Percentiles rank a stretch among this genome's conserved stretches.
These are phyloP conservation scores for Cutaneotrichosporon arboriforme DNA, from an alignment of 1,284 basidiomycete genomes.

Conservation along the genomic window DNA sequence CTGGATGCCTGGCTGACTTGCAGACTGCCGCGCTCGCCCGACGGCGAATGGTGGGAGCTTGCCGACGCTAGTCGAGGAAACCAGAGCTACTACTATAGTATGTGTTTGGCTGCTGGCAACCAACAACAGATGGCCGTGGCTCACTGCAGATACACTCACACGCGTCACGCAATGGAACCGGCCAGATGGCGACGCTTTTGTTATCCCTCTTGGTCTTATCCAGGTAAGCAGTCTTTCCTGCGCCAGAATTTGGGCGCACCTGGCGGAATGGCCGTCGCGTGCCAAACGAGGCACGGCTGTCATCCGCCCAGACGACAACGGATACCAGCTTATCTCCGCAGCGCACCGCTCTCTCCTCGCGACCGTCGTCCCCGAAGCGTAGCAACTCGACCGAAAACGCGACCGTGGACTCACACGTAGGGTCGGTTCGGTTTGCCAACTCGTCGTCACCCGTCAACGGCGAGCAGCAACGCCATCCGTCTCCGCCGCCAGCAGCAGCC, in stretches of 20 bases:
- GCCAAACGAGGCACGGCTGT: too few relatives aligned
- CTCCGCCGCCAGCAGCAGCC: conserved; percentile 1
- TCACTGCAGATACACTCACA: conserved; percentile 58
- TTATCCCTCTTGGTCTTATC: conserved; percentile 81
- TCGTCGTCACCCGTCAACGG: background rate
- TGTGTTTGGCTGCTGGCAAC: conserved; percentile 41
- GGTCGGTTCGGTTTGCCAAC: background rate
- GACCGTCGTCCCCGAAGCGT: background rate
- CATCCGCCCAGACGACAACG: background rate
- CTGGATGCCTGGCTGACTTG: background rate
- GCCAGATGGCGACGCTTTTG: conserved; percentile 63
- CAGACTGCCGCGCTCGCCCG: conserved; percentile 71
- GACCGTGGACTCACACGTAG: background rate
- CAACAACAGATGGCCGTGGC: background rate
- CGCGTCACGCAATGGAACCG: conserved; percentile 84
- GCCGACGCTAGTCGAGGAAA: conserved; percentile 69
- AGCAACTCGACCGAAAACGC: background rate
- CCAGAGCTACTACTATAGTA: conserved; percentile 79
- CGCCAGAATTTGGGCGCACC: too few relatives aligned
- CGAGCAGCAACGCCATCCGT: too few relatives aligned
- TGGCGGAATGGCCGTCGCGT: too few relatives aligned
- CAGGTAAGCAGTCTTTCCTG: conserved; percentile 50
- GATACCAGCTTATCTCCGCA: background rate
- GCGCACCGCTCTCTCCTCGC: conserved; percentile 8
- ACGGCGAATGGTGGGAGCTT: conserved; percentile 95